phyloP scores from a whole-genome alignment of 2,329 filamentous ascomycete genomes.

The Neoascochyta sp. region DNA sequence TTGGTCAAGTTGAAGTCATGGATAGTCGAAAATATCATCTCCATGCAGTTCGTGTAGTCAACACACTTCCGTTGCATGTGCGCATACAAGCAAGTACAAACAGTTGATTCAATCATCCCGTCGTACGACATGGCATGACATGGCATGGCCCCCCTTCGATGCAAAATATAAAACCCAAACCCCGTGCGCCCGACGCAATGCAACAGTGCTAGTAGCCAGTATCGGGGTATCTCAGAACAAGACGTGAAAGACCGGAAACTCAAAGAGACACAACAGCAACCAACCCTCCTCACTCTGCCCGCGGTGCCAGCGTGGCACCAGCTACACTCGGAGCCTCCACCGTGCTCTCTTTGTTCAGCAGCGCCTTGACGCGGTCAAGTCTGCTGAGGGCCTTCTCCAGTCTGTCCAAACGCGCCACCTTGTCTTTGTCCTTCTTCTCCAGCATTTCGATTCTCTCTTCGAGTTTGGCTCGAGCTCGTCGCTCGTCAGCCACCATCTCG shows the following conservation, averaged over 20 bases:
- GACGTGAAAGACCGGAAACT: background rate
- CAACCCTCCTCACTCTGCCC: background rate
- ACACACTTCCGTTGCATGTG: too few relatives aligned
- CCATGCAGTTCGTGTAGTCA: too few relatives aligned
- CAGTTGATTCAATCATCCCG: too few relatives aligned
- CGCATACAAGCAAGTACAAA: too few relatives aligned
- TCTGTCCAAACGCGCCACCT: constrained; percentile 63
- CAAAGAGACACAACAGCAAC: background rate
- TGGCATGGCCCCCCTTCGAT: too few relatives aligned
- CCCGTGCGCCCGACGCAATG: too few relatives aligned
- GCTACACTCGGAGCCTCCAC: constrained; percentile 1
- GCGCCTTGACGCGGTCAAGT: constrained; percentile 65
- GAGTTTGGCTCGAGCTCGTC: constrained; percentile 65
- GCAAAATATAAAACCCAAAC: too few relatives aligned
- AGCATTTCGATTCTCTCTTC: constrained; percentile 67
- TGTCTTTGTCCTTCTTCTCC: constrained; percentile 67
- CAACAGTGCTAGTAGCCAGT: too few relatives aligned
- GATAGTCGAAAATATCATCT: too few relatives aligned
- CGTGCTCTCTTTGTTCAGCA: constrained; percentile 46
- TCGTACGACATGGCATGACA: too few relatives aligned
- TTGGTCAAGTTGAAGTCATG: too few relatives aligned
- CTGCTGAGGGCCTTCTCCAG: constrained; percentile 67
- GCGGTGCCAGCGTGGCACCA: constrained; percentile 2
- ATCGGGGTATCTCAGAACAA: background rate
- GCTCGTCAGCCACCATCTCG: constrained; percentile 78